Percentiles rank a stretch among this genome's conserved stretches.
These are phyloP conservation scores for Trichoderma pleuroti DNA, from an alignment of 2,329 filamentous ascomycete species.

Conservation along the genomic window DNA sequence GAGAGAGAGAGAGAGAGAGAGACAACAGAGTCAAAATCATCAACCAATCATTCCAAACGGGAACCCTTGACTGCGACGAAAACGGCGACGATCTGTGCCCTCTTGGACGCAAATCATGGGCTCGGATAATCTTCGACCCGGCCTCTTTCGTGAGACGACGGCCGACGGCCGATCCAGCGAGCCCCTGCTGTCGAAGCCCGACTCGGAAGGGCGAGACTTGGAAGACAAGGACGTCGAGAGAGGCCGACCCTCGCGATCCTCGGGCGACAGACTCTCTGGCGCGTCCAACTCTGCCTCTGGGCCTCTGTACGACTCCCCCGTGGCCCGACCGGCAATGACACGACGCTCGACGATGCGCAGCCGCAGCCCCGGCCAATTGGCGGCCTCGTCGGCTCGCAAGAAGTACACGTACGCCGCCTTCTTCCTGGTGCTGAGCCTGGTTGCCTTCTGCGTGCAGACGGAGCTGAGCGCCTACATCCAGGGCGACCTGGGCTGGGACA, in stretches of 20 bases:
- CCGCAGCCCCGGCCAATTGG: constrained; percentile 60
- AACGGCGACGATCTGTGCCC: constrained; percentile 15
- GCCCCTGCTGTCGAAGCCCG: constrained; percentile 40
- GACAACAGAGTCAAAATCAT: constrained; percentile 12
- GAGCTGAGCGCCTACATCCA: constrained; percentile 95
- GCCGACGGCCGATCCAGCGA: constrained; percentile 42
- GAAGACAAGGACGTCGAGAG: constrained; percentile 20
- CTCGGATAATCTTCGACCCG: constrained; percentile 42
- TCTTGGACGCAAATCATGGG: constrained; percentile 34
- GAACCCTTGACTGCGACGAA: constrained; percentile 31
- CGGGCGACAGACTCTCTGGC: constrained; percentile 18
- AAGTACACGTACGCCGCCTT: constrained; percentile 85
- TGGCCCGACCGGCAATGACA: constrained; percentile 30
- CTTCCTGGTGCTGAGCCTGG: constrained; percentile 77
- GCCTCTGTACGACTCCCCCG: constrained; percentile 22
- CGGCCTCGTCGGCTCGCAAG: constrained; percentile 55
- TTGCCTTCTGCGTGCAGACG: constrained; percentile 90
- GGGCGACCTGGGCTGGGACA: constrained; percentile 87
- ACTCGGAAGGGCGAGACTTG: constrained; percentile 28
- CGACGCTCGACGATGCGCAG: constrained; percentile 69
- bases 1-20: no score
- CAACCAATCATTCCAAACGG: constrained; percentile 30
- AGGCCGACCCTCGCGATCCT: constrained; percentile 16
- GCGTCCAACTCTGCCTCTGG: constrained; percentile 20
- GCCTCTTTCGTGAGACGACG: constrained; percentile 41